A percentile compares a stretch with the other conserved stretches of the same genome.
Conservation (phyloP, 129 eudicot genomes). For the Artemisia argyi region DNA sequence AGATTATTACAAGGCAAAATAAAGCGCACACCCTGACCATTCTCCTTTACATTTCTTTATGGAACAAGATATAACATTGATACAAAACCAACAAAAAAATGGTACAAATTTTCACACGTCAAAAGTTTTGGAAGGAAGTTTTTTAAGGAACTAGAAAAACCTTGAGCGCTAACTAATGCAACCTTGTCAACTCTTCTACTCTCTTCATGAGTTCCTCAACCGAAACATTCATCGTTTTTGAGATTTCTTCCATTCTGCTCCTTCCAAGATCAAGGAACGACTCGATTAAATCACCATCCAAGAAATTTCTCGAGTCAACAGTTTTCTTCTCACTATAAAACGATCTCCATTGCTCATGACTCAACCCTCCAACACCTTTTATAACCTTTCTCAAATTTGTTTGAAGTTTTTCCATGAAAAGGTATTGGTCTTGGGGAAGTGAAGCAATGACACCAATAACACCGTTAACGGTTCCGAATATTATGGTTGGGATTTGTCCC, state of each 20-base stretch:
- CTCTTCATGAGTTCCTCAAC: constrained; percentile 97
- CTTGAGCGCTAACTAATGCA: constrained; percentile 45
- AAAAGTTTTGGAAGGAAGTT: constrained; percentile 9
- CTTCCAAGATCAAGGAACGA: constrained; percentile 87
- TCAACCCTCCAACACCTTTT: constrained; percentile 93
- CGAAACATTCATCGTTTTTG: constrained; percentile 66
- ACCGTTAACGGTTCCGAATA: constrained; percentile 91
- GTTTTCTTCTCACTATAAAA: constrained; percentile 94
- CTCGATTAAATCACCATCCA: constrained; percentile 97
- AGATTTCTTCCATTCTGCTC: constrained; percentile 77
- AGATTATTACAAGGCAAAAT: background rate
- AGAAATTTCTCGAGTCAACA: constrained; percentile 70
- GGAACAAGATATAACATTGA: constrained; percentile 19
- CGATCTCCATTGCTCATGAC: constrained; percentile 98
- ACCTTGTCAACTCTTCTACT: constrained; percentile 92
- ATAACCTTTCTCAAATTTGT: constrained; percentile 78
- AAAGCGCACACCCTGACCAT: background rate
- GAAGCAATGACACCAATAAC: constrained; percentile 97
- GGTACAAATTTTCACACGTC: background rate
- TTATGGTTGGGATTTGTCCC: constrained; percentile 81
- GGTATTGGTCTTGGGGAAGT: constrained; percentile 77
- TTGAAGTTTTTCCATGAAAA: constrained; percentile 84
- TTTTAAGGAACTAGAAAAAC: background rate
- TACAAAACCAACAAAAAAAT: constrained; percentile 21
- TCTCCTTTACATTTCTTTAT: background rate